Evolutionary conservation across 305 asterid species (phyloP), one percentile per base, ranked within the genome.

Genomic region (Solanum chacoense): DNA sequence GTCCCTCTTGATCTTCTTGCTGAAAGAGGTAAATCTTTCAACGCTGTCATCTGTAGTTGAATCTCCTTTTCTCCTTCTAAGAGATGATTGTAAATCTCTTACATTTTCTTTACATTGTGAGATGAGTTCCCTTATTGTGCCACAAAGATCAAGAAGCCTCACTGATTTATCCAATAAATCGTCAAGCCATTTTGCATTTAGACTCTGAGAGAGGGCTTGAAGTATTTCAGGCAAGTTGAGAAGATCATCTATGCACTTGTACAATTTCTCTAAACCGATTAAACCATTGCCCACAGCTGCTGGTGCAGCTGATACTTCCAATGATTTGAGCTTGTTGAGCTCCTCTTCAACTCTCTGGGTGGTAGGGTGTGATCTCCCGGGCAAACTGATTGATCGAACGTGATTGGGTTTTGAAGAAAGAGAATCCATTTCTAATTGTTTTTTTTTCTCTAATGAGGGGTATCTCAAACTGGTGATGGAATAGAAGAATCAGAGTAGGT

Each of bases 61-160:
- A 38, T 88, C 88, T 88, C 84, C 88, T 74, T 88, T 88, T 81
- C 87, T 81, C 50, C 90, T 67, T 72, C 90, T 88, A n/a, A 81
- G 45, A 29, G 84, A 18, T 37, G 88, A 88, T 63, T 88, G 90
- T 14, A 88, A 28, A 67, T 81, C 84, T 36, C 89, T 65, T 37
- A 40, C 76, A 38, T 88, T 38, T 88, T 79, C 87, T 38, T 88
- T 88, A 20, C 32, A 24, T 42, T 80, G 81, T 8, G 87, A 88
- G 78, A 80, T 8, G 7, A 65, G 29, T 24, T 88, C 89, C 63
- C 87, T 88, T 80, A 22, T 11, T 59, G 28, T 26, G n/a, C 87
- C 80, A 65, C 89, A 88, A 42, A 79, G 74, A 80, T 88, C 89
- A 24, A 88, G 50, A 88, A 88, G 87, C 86, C 67, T 78, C 69